These are phyloP conservation scores for Fraxinus pennsylvanica DNA, from an alignment of 257 asterid species.

Conservation along the genomic window DNA sequence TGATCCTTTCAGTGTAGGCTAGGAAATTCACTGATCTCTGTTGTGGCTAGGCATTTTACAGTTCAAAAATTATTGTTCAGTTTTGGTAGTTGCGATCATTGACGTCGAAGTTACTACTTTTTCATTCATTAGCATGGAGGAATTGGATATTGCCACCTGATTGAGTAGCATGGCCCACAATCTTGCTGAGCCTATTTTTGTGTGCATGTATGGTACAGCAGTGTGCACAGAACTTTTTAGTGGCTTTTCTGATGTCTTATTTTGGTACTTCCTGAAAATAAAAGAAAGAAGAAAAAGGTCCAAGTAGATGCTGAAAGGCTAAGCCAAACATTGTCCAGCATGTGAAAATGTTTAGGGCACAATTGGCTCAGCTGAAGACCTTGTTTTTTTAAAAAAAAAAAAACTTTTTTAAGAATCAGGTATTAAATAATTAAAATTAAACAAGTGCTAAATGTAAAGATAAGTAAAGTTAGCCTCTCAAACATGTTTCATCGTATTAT, in stretches of 20 bases:
- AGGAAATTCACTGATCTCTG: conserved; percentile 26
- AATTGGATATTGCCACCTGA: conserved; percentile 1
- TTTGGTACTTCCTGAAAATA: background rate
- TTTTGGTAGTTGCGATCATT: conserved; percentile 9
- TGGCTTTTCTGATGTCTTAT: background rate
- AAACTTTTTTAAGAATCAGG: too few relatives aligned
- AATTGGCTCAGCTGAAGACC: background rate
- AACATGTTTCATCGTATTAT: too few relatives aligned
- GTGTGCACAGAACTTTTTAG: too few relatives aligned
- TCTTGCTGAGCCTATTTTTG: background rate
- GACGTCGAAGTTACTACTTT: background rate
- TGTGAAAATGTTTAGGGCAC: background rate
- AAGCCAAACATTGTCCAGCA: background rate
- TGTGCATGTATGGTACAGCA: background rate
- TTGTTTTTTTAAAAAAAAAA: too few relatives aligned
- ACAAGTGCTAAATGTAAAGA: too few relatives aligned
- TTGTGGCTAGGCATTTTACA: conserved; percentile 32
- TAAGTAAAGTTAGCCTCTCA: too few relatives aligned
- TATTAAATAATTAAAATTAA: too few relatives aligned
- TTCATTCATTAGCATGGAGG: conserved; percentile 20
- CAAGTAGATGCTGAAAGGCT: too few relatives aligned
- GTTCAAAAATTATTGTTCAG: conserved; percentile 27
- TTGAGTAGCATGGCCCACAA: background rate
- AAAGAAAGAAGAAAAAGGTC: too few relatives aligned
- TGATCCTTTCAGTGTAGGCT: conserved; percentile 32